Percentiles rank a stretch among this genome's conserved stretches.
Conservation (phyloP, 2,329 filamentous ascomycete species). For the Eutypella sp. region DNA sequence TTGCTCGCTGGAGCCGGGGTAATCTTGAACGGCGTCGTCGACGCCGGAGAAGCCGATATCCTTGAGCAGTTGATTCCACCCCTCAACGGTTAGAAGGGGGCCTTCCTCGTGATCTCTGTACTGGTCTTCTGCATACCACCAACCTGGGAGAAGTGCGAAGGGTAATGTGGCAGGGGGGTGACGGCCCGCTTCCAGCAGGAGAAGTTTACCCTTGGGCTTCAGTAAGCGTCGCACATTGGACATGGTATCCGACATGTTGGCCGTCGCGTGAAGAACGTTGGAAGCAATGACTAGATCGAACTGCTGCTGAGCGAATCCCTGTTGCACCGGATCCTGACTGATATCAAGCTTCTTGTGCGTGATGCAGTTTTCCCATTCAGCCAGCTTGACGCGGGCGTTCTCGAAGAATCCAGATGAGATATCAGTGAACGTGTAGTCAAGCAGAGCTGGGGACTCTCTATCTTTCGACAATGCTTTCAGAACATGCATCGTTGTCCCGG, state of each 20-base stretch:
- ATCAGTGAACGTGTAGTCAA: slow-evolving; percentile 20
- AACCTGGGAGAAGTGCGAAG: slow-evolving; percentile 5
- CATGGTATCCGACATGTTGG: slow-evolving; percentile 3
- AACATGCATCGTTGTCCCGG: slow-evolving; percentile 16
- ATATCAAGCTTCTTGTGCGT: slow-evolving; percentile 9
- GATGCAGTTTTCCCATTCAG: slow-evolving; percentile 4
- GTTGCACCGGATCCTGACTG: slow-evolving; percentile 7
- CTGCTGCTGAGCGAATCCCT: slow-evolving; percentile 8
- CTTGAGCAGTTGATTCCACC: slow-evolving; percentile 11
- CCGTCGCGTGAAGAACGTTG: slow-evolving; percentile 14
- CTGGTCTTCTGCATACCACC: slow-evolving; percentile 8
- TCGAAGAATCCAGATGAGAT: slow-evolving; percentile 18
- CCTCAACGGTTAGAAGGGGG: slow-evolving; percentile 6
- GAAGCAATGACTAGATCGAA: slow-evolving; percentile 17
- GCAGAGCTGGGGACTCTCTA: slow-evolving; percentile 4
- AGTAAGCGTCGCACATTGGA: slow-evolving; percentile 5
- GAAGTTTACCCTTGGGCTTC: slow-evolving; percentile 5
- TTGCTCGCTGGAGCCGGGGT: not conserved
- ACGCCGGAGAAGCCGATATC: slow-evolving; percentile 10
- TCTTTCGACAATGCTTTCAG: slow-evolving; percentile 25
- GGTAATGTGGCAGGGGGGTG: slow-evolving; percentile 1
- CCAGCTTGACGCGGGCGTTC: slow-evolving; percentile 11
- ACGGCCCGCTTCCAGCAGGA: slow-evolving; percentile 3
- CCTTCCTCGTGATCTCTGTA: slow-evolving; percentile 4
- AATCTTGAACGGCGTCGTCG: slow-evolving; percentile 7